Evolutionary conservation across 2,329 filamentous ascomycete species (phyloP), one percentile per base, ranked within the genome.

Genomic region (Aspergillus tubingensis): DNA sequence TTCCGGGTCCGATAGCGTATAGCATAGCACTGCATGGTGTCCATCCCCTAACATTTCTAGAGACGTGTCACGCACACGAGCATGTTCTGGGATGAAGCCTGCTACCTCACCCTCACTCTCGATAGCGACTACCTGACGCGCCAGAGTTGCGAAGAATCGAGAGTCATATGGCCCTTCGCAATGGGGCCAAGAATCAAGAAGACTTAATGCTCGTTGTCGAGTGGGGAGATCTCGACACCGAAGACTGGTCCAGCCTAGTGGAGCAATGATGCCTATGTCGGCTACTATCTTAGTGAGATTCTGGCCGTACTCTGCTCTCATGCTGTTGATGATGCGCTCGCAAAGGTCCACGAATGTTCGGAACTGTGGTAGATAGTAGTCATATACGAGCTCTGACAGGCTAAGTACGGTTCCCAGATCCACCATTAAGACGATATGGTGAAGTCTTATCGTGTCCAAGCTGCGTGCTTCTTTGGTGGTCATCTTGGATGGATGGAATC

Each of bases 161-260:
- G 74, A 75, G 58, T 76, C 71, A 71, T 70, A 75, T 4, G 71
- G 64, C 8, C 74, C 73, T 62, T 76, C 75, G 52, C 70, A 70
- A 58, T 75, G 74, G 10, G 70, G 71, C 60, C 68, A 68, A 15
- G 48, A 44, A 15, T 67, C 63, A 19, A 77, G 62, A 15, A 69
- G 57, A 3, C 62, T 52, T 3, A 76, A 62, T 1, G 74, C 75
- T 54, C 67, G 63, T 15, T 63, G 60, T 19, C 72, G 67, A 11
- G 72, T 59, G 3, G 48, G 17, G 41, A 62, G 58, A 41, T 72
- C 63, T 30, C 68, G 68, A 59, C 73, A 76, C 41, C 71, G 72
- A 41, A 67, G 68, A 1, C 71, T 69, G 7, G 72, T 65, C 54
- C 72, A 70, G 60, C 70, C 72, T 13, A 76, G 64, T 5, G 73